Conservation (phyloP, 2,329 filamentous ascomycete species). For the Seiridium cupressi region DNA sequence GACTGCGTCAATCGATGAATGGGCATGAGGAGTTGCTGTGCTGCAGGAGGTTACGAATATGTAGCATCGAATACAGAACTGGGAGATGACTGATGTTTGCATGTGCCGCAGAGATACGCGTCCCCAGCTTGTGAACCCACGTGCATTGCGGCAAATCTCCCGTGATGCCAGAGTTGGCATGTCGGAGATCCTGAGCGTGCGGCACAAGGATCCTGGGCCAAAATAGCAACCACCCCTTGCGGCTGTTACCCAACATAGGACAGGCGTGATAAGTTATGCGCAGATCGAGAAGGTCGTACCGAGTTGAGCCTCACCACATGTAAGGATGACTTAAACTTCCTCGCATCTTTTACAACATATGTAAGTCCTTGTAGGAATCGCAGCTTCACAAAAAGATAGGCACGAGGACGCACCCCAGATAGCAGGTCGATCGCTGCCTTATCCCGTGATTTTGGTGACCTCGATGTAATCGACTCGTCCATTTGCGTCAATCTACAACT, state of each 20-base stretch:
- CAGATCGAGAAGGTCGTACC: neutral
- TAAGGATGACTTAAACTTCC: neutral
- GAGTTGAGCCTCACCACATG: neutral
- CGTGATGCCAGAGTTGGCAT: neutral
- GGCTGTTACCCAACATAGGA: neutral
- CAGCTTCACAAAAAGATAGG: too few relatives aligned
- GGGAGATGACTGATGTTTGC: neutral
- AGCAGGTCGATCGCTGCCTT: too few relatives aligned
- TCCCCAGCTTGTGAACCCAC: neutral
- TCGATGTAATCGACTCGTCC: too few relatives aligned
- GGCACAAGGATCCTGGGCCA: conserved; percentile 12
- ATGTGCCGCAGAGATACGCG: neutral
- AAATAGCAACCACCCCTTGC: neutral
- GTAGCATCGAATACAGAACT: too few relatives aligned
- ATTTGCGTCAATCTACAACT: too few relatives aligned
- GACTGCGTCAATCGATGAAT: neutral
- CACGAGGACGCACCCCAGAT: too few relatives aligned
- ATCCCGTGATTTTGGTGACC: too few relatives aligned
- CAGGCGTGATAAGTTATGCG: neutral
- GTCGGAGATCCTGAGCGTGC: conserved; percentile 11
- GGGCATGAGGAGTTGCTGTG: neutral
- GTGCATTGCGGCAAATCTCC: conserved; percentile 3
- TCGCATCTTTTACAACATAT: neutral
- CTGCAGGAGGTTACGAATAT: neutral
- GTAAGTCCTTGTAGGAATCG: neutral